Conservation (phyloP, 352 stramenopile genomes). For the Pythium utonaiense region DNA sequence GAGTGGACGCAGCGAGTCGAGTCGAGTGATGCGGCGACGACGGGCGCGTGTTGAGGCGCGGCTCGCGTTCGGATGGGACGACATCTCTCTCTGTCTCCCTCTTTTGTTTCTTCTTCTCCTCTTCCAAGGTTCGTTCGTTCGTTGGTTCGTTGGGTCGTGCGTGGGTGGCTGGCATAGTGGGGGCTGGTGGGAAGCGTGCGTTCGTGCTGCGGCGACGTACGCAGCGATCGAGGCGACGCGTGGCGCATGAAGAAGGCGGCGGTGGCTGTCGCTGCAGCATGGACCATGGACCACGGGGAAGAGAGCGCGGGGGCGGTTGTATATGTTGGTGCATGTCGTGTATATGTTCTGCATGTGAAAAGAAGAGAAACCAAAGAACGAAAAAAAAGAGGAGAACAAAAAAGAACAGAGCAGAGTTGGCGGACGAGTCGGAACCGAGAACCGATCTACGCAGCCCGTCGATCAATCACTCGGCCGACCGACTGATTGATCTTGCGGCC, state of each 20-base stretch:
- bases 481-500: constrained; percentile 5
- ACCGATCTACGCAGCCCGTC: background rate
- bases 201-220: background rate
- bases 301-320: background rate
- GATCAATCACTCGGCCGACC: constrained; percentile 6
- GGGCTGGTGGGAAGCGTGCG: background rate
- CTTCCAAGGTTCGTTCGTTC: constrained; percentile 14
- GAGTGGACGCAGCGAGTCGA: background rate
- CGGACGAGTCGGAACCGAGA: constrained; percentile 1
- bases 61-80: constrained; percentile 1
- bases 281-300: background rate
- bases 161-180: background rate
- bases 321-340: constrained; percentile 11
- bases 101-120: constrained; percentile 17
- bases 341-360: constrained; percentile 29
- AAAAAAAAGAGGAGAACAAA: constrained; percentile 14
- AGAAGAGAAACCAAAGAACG: constrained; percentile 25
- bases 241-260: background rate
- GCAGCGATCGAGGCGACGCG: constrained; percentile 1
- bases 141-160: constrained; percentile 1
- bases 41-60: background rate
- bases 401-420: constrained; percentile 12
- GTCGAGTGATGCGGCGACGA: background rate
- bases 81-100: constrained; percentile 9
- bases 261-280: constrained; percentile 8